Conservation (phyloP, 176 grass and related monocot genomes). For the Typha latifolia region DNA sequence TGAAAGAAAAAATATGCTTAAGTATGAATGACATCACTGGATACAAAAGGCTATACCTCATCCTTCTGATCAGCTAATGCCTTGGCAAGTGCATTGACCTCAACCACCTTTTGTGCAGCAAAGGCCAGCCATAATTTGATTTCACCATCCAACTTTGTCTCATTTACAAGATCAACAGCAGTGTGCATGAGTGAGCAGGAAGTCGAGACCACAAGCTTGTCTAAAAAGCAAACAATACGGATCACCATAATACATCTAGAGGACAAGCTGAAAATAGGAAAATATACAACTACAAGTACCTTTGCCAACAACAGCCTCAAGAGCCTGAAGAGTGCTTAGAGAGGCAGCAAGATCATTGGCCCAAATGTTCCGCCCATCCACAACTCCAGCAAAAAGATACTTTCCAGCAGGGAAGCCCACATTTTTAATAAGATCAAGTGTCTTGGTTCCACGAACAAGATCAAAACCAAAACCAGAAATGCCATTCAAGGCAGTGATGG, state of each 20-base stretch:
- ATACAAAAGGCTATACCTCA: constrained; percentile 32
- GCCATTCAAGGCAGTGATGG: constrained; percentile 54
- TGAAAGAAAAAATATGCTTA: background rate
- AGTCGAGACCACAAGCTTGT: constrained; percentile 89
- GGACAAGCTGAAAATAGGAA: background rate
- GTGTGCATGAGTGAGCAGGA: constrained; percentile 97
- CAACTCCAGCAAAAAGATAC: constrained; percentile 87
- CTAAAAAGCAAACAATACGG: constrained; percentile 27
- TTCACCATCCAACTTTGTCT: constrained; percentile 82
- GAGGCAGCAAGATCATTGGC: constrained; percentile 80
- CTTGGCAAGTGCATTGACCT: constrained; percentile 89
- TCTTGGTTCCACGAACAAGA: constrained; percentile 74
- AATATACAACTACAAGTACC: constrained; percentile 36
- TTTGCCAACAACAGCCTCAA: constrained; percentile 72
- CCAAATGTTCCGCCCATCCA: constrained; percentile 94
- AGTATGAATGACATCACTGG: background rate
- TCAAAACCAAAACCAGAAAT: constrained; percentile 79
- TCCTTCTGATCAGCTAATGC: constrained; percentile 75
- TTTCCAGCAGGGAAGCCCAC: constrained; percentile 63
- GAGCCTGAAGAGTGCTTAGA: constrained; percentile 56
- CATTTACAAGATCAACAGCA: constrained; percentile 88
- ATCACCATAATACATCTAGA: background rate
- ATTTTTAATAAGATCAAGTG: constrained; percentile 66
- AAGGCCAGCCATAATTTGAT: constrained; percentile 97
- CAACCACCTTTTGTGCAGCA: constrained; percentile 98